phyloP scores from a whole-genome alignment of 495 filamentous ascomycete genomes.

The Rostrohypoxylon terebratum region DNA sequence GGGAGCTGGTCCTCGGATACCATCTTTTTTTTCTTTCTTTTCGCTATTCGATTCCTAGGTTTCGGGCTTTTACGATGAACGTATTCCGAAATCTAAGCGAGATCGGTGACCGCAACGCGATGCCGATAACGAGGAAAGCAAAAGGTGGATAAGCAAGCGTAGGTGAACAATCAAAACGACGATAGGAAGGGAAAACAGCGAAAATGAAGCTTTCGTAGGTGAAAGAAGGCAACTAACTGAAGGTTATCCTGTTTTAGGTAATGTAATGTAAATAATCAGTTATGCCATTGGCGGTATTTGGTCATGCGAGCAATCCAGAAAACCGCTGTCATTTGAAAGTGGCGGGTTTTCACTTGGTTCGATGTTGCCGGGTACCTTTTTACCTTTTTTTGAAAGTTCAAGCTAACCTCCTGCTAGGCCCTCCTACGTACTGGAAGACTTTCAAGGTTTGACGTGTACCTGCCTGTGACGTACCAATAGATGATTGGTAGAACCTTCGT shows the following conservation, averaged over 20 bases:
- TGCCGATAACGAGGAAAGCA: not conserved
- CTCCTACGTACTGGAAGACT: constrained; percentile 5
- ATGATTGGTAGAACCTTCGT: constrained; percentile 20
- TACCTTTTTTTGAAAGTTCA: constrained; percentile 8
- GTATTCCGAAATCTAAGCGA: not conserved
- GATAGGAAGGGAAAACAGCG: not conserved
- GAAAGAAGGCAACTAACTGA: not conserved
- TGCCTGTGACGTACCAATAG: constrained; percentile 21
- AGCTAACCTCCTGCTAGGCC: constrained; percentile 8
- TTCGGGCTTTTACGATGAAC: not conserved
- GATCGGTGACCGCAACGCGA: not conserved
- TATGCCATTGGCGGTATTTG: constrained; percentile 16
- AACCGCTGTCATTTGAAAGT: constrained; percentile 3
- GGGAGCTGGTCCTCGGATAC: constrained; percentile 62
- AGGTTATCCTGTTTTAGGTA: constrained; percentile 14
- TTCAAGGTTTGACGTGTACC: constrained; percentile 13
- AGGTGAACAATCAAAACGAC: not conserved
- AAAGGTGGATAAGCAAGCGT: not conserved
- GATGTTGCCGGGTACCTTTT: constrained; percentile 1
- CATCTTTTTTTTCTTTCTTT: constrained; percentile 41
- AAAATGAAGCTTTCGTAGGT: constrained; percentile 17
- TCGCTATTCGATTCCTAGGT: not conserved
- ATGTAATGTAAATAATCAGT: constrained; percentile 5
- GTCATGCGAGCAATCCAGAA: constrained; percentile 22
- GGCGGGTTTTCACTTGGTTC: constrained; percentile 15